These are phyloP conservation scores for Candida maris DNA, from an alignment of 805 yeast genomes.

Conservation along the genomic window DNA sequence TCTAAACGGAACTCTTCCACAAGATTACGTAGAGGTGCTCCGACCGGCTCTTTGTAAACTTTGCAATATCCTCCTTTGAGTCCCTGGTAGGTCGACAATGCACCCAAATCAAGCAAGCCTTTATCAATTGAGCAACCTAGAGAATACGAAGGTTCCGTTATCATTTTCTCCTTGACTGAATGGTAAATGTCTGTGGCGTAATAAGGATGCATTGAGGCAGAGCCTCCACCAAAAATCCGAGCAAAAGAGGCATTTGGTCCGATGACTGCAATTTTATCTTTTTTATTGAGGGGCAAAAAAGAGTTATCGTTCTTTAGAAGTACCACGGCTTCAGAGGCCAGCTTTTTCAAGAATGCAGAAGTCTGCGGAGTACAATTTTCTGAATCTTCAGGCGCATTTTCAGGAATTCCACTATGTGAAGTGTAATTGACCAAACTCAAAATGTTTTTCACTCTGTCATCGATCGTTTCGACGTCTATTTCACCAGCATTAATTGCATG, in stretches of 20 bases:
- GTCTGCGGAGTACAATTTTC: constrained; percentile 50
- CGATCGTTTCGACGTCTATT: constrained; percentile 39
- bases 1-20: constrained; percentile 27
- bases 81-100: constrained; percentile 15
- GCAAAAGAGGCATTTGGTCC: constrained; percentile 57
- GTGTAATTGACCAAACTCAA: constrained; percentile 46
- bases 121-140: constrained; percentile 32
- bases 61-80: constrained; percentile 27
- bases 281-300: constrained; percentile 44
- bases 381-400: constrained; percentile 35
- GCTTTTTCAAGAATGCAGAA: constrained; percentile 37
- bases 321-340: constrained; percentile 52
- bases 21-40: constrained; percentile 19
- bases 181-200: constrained; percentile 16
- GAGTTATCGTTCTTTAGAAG: constrained; percentile 50
- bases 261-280: constrained; percentile 46
- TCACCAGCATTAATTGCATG: constrained; percentile 45
- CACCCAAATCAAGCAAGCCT: constrained; percentile 16
- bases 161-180: constrained; percentile 20
- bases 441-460: constrained; percentile 48
- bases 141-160: constrained; percentile 26
- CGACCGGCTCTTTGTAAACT: constrained; percentile 29
- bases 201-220: constrained; percentile 40
- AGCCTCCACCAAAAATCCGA: constrained; percentile 59
- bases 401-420: constrained; percentile 40